phyloP scores from a whole-genome alignment of 768 basidiomycete genomes.

The Tubosaeta sp. region DNA sequence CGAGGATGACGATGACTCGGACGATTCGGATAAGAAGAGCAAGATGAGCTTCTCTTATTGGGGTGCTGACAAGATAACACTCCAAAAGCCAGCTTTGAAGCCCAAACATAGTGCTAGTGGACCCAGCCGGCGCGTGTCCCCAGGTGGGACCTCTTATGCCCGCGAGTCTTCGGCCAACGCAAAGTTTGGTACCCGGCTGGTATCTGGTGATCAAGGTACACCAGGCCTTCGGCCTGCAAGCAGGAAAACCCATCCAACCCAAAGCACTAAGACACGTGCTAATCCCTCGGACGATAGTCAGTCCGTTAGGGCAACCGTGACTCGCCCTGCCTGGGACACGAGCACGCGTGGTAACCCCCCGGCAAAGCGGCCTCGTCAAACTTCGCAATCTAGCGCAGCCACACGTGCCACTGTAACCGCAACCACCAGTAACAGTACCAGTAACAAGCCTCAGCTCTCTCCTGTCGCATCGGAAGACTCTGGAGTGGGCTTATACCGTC shows the following conservation, averaged over 20 bases:
- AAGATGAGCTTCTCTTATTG: conserved; percentile 95
- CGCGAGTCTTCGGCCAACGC: conserved; percentile 86
- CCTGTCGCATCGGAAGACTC: conserved; percentile 73
- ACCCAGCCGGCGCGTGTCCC: conserved; percentile 36
- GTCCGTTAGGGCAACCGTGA: conserved; percentile 68
- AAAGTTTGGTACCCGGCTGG: conserved; percentile 83
- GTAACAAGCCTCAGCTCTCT: conserved; percentile 44
- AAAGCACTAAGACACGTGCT: conserved; percentile 40
- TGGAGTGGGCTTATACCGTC: conserved; percentile 78
- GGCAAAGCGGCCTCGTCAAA: conserved; percentile 63
- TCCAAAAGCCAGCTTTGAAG: conserved; percentile 73
- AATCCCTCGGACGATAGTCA: conserved; percentile 62
- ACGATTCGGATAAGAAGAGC: conserved; percentile 84
- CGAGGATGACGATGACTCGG: conserved; percentile 59
- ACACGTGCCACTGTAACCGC: conserved; percentile 37
- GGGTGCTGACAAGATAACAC: conserved; percentile 88
- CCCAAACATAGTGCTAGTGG: conserved; percentile 32
- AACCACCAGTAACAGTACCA: conserved; percentile 20
- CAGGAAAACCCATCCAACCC: conserved; percentile 49
- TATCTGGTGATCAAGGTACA: conserved; percentile 53
- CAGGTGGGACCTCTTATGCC: conserved; percentile 54
- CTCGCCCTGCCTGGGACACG: conserved; percentile 69
- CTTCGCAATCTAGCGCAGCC: conserved; percentile 67
- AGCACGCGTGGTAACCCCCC: conserved; percentile 45
- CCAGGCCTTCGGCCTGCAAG: conserved; percentile 53